Conservation (phyloP, 805 yeast genomes). For the Komagataella mondaviorum region DNA sequence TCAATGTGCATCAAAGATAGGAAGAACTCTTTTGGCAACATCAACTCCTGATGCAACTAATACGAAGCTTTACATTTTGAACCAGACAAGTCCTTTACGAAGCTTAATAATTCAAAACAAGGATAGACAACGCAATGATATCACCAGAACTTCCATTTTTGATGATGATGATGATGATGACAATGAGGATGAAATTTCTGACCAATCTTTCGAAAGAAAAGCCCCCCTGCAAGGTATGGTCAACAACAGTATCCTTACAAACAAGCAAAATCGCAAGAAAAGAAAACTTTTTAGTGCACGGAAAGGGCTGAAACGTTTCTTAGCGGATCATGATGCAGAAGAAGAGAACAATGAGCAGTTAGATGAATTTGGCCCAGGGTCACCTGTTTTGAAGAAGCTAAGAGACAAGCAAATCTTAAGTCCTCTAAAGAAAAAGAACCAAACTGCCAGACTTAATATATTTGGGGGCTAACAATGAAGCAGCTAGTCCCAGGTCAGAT, state of each 20-base stretch:
- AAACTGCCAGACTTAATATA: background rate
- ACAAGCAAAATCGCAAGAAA: constrained; percentile 4
- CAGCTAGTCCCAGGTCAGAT: constrained; percentile 17
- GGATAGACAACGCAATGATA: background rate
- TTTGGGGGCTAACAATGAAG: background rate
- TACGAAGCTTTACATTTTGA: background rate
- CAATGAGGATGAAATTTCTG: constrained; percentile 1
- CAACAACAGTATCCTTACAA: background rate
- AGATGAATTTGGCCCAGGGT: constrained; percentile 2
- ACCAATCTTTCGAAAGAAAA: background rate
- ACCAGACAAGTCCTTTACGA: background rate
- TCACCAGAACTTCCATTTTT: constrained; percentile 1
- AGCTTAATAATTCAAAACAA: background rate
- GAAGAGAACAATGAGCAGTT: constrained; percentile 2
- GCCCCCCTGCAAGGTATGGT: background rate
- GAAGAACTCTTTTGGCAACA: constrained; percentile 2
- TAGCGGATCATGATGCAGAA: constrained; percentile 4
- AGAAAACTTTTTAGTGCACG: constrained; percentile 1
- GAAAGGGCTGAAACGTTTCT: background rate
- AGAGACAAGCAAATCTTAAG: constrained; percentile 4
- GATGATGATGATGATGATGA: constrained; percentile 4
- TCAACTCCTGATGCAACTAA: constrained; percentile 5
- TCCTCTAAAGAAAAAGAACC: constrained; percentile 1
- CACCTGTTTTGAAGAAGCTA: constrained; percentile 11
- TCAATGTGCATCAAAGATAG: background rate